Base-by-base conservation (phyloP, 257 asterid genomes). In the Nyctanthes arbortristis region DNA sequence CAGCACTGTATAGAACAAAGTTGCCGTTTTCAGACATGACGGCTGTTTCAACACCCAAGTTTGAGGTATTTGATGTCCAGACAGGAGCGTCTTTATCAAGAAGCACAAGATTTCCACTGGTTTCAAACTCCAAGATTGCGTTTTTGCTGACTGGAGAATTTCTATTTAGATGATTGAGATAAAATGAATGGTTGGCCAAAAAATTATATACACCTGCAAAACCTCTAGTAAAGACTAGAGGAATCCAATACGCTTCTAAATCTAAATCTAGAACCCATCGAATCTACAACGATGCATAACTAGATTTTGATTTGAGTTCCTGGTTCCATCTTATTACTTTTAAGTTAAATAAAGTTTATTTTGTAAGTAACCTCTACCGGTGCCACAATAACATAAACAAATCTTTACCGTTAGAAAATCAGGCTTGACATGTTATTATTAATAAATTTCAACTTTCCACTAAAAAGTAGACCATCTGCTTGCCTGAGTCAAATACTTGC, bases 61-160 rank as follows among this genome's bases (percentile, higher is more conserved):
- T 45, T 43, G 95, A 77, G 63, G 98, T 85, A 86, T 93, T 93
- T 47, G 98, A 85, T 7, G 91, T 58, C 98, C 98, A 93, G 71
- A 85, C 59, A 18, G 85, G 73, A 78, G 78, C 33, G 69, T 40
- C 75, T 20, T 77, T 69, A 75, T 90, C 92, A 22, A 12, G 45
- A 55, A 93, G 89, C 62, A 80, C 75, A 68, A 93, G 93, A 37
- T 80, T 80, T 72, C 97, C 98, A 70, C 72, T 60, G 75, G 75
- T 25, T 68, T 81, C 79, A 59, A 93, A 85, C 74, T 90, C 96
- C 81, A 93, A 35, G 77, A 40, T 39, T 43, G 98, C 97, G 14
- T 75, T 90, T 82, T 80, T 78, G 85, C 79, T 84, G 77, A 88
- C 89, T 31, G 96, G 89, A 74, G 93, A 87, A 72, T 88, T 87